phyloP scores from a whole-genome alignment of 176 grass and related monocot genomes.

The Aegilops longissima region DNA sequence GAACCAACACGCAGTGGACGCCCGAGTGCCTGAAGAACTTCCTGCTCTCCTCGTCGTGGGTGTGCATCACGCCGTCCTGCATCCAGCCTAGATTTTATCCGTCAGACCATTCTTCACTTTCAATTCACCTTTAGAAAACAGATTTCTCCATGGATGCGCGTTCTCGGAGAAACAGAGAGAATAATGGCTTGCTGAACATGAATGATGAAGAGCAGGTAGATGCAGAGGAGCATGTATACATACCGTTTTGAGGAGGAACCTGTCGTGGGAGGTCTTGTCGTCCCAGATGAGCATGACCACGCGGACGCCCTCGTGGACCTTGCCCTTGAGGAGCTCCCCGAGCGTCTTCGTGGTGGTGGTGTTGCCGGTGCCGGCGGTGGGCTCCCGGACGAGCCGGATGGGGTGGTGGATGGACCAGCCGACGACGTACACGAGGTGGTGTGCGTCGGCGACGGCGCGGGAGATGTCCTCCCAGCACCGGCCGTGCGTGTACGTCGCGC shows the following conservation, averaged over 20 bases:
- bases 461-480: conserved; percentile 95
- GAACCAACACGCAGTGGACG: conserved; percentile 81
- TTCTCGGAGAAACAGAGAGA: not conserved
- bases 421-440: conserved; percentile 86
- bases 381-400: conserved; percentile 69
- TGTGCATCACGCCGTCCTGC: conserved; percentile 96
- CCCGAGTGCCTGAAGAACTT: conserved; percentile 88
- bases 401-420: conserved; percentile 89
- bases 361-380: conserved; percentile 33
- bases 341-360: conserved; percentile 23
- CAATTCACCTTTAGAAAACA: no score
- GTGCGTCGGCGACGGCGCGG: conserved; percentile 77
- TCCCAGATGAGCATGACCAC: conserved; percentile 96
- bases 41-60: conserved; percentile 84
- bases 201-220: not conserved
- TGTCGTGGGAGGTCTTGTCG: conserved; percentile 92
- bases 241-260: conserved; percentile 93
- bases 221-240: no score
- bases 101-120: conserved; percentile 33
- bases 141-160: not conserved
- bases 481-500: conserved; percentile 56
- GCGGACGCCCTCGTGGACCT: conserved; percentile 81
- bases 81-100: conserved; percentile 43
- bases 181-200: not conserved
- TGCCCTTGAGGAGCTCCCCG: conserved; percentile 77